These are phyloP conservation scores for Yamadazyma philogaea DNA, from an alignment of 805 yeast genomes.

Conservation along the genomic window DNA sequence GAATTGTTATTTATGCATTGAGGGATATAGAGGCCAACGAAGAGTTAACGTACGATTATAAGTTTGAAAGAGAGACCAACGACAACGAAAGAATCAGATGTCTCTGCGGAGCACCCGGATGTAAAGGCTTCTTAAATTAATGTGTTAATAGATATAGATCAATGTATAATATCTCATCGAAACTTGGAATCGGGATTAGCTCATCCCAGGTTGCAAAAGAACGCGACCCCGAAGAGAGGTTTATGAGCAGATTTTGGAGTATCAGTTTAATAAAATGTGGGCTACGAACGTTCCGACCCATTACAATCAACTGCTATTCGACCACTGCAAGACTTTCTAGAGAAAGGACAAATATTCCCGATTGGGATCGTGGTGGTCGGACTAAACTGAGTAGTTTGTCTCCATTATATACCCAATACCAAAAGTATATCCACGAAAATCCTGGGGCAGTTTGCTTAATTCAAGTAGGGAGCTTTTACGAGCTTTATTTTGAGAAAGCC, in stretches of 20 bases:
- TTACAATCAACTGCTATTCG: neutral
- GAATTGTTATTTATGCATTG: slow-evolving; percentile 92
- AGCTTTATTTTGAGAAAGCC: slow-evolving; percentile 88
- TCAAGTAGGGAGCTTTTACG: slow-evolving; percentile 86
- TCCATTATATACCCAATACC: slow-evolving; percentile 34
- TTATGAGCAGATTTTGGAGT: neutral
- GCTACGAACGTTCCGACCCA: neutral
- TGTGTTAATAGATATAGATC: slow-evolving; percentile 3
- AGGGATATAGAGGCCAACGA: slow-evolving; percentile 84
- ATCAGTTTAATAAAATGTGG: neutral
- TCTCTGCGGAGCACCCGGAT: slow-evolving; percentile 91
- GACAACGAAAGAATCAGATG: slow-evolving; percentile 87
- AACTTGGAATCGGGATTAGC: neutral
- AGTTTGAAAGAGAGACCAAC: slow-evolving; percentile 87
- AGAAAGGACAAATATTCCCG: slow-evolving; percentile 6
- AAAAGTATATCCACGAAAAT: slow-evolving; percentile 30
- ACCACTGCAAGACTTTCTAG: neutral
- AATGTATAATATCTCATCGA: neutral
- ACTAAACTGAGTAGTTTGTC: slow-evolving; percentile 28
- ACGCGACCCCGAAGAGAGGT: neutral
- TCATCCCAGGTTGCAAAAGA: neutral
- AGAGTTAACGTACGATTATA: slow-evolving; percentile 93
- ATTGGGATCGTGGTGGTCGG: slow-evolving; percentile 43
- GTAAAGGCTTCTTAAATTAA: slow-evolving; percentile 86
- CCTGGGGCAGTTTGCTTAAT: slow-evolving; percentile 46